Evolutionary conservation across 441 rosid species (phyloP), one percentile per base, ranked within the genome.

Genomic region (Pelargonium myrrhifolium): DNA sequence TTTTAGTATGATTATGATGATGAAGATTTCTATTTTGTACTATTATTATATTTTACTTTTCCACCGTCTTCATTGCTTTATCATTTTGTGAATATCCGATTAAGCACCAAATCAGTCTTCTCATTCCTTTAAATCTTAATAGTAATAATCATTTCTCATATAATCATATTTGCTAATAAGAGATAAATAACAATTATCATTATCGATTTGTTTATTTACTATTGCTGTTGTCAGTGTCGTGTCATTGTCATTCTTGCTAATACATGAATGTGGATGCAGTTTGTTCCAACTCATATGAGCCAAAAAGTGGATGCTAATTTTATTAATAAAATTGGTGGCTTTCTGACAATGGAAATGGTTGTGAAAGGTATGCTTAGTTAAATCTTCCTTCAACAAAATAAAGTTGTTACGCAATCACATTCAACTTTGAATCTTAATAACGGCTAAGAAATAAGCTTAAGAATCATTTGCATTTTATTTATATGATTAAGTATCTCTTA

Each of bases 211-310:
- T 42, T 9, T 42, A 42, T 42, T 42, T 42, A 42, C 14, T 11
- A 40, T 9, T 40, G 39, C 1, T 35, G 39, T 35, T 35, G 39
- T 6, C n/a, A n/a, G n/a, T n/a, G n/a, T n/a, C n/a, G n/a, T 35
- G 6, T 9, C 6, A 1, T 35, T 35, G 39, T 35, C 39, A 35
- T 35, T 35, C 37, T 31, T 31, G 37, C 37, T 31, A 65, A 17
- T 60, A 37, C 26, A n/a, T 31, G 9, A 71, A 37, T 72, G 68
- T 74, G 71, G 53, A 56, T 81, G 88, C 91, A 93, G 99, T 88
- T 89, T 78, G 85, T 91, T 70, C 67, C 71, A 77, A 93, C 97
- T 24, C 90, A 88, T 6, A 65, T 91, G 92, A 85, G 62, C 31
- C 68, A 20, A 68, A 56, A 51, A 60, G 18, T 82, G 24, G 64